Evolutionary conservation across 2,329 filamentous ascomycete genomes (phyloP).

Genomic region (Incumbomyces lentus): DNA sequence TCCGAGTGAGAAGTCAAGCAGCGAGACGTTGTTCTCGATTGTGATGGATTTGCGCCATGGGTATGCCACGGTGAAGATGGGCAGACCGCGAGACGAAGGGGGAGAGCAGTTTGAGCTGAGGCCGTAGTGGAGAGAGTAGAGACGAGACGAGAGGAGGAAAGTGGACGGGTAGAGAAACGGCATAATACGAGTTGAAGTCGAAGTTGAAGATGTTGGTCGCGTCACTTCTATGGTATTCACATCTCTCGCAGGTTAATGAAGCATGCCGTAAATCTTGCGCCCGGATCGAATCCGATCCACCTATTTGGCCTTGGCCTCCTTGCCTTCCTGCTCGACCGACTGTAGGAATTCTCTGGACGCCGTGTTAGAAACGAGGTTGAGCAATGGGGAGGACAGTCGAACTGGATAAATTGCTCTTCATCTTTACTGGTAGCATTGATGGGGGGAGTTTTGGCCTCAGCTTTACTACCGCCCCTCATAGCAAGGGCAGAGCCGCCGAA

Average conservation of each 20-base stretch:
- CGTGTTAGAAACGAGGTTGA: slow-evolving; percentile 5
- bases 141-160: background rate
- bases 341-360: slow-evolving; percentile 40
- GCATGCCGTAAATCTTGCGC: background rate
- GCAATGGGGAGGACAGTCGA: slow-evolving; percentile 16
- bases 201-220: background rate
- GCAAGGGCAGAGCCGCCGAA: slow-evolving; percentile 39
- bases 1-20: slow-evolving; percentile 21
- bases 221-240: slow-evolving; percentile 5
- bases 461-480: slow-evolving; percentile 35
- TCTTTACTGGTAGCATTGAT: slow-evolving; percentile 57
- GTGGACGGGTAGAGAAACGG: no score
- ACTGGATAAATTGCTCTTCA: slow-evolving; percentile 61
- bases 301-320: slow-evolving; percentile 26
- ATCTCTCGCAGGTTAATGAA: background rate
- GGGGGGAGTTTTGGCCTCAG: slow-evolving; percentile 41
- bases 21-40: slow-evolving; percentile 30
- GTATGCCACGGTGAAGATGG: slow-evolving; percentile 25
- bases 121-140: slow-evolving; percentile 11
- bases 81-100: slow-evolving; percentile 23
- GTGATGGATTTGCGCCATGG: slow-evolving; percentile 29
- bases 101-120: slow-evolving; percentile 23
- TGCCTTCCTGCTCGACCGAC: slow-evolving; percentile 38
- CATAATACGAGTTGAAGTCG: no score
- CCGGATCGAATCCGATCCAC: slow-evolving; percentile 11